Base-by-base conservation (phyloP, 306 rosid species). In the Lathyrus sativus region DNA sequence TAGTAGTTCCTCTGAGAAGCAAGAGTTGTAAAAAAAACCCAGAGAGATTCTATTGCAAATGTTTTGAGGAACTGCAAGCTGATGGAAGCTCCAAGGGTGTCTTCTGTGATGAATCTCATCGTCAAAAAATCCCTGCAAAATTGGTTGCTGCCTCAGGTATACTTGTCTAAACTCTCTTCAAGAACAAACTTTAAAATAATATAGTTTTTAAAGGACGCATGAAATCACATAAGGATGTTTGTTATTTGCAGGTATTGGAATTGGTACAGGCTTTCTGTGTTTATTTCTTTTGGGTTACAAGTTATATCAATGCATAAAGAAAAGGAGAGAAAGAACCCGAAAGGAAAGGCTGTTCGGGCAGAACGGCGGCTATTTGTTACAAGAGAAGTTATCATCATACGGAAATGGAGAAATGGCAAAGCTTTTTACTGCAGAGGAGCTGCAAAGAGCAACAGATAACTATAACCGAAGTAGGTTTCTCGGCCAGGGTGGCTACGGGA, bases 311-410 rank as follows among this genome's bases (percentile, higher is more conserved):
- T 43, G 13, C 22, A 11, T 83, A 22, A 49, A 26, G 77, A 38
- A 48, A 76, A 79, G 56, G 75, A 61, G 73, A 65, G 44, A 17
- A 3, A 57, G 35, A 4, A 74, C 31, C 19, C 50, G 3, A 0
- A 82, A 78, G 62, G 81, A 80, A 48, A 77, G 61, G n/a, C 12
- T 80, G 18, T 85, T 87, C 77, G 74, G 70, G 76, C 82, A 81
- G 82, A 87, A 87, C 11, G 92, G 92, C 4, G 89, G 92, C 35
- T 44, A 74, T 22, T 61, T 82, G 73, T 63, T 87, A 56, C 81
- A 64, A 29, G 81, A 85, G 54, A 79, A 79, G 53, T 22, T 75
- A 7, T 75, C 84, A 44, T 62, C 53, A 3, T 57, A 4, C 5
- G 81, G 80, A 9, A 78, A 51, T 57, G 67, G 70, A 44, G 78